Base-by-base conservation (phyloP, 2,329 filamentous ascomycete species). In the Hypoxylon rubiginosum region DNA sequence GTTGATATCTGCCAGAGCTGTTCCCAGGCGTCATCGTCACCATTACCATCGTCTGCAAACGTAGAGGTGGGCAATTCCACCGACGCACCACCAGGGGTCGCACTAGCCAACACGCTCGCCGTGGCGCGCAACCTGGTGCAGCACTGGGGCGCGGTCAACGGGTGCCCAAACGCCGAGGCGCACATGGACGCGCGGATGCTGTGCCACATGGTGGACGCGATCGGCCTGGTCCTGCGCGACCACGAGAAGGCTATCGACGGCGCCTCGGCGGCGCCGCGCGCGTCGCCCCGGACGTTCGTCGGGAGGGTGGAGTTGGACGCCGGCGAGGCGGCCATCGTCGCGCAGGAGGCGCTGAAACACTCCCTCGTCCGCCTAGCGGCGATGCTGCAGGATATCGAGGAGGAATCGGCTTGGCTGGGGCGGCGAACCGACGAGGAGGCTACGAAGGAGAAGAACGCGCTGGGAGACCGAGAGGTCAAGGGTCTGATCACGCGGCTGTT, bases 311-410 rank as follows among this genome's bases (percentile, higher is more conserved):
- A 69, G 30, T 43, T 69, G 4, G 63, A 66, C n/a, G 41, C 50
- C 21, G 9, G 30, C 34, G 66, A 70, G 28, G 26, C 19, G 6
- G 41, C 51, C 5, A 68, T 70, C 26, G 57, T 66, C 8, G 46
- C 48, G 3, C 64, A 62, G 32, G 64, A 68, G 32, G 46, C 68
- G 10, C 13, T 70, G 41, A 66, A 62, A 49, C 66, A 70, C 26
- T 70, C 62, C 1, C 39, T 68, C 7, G 34, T 68, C n/a, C 66
- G 68, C n/a, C 59, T 70, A 9, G 62, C 58, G 1, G 51, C 62
- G 7, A 58, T 70, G 57, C 19, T 68, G 28, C 65, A 68, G 46
- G 68, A 70, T 13, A 64, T 70, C 10, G 59, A 64, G 28, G 68
- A 70, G 41, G 68, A 70, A 41, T 41, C 34, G 17, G 45, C 49